Percentiles rank a stretch among this genome's conserved stretches.
Evolutionary conservation across 176 grass and related monocot genomes (phyloP).

Genomic region (Phragmites australis): DNA sequence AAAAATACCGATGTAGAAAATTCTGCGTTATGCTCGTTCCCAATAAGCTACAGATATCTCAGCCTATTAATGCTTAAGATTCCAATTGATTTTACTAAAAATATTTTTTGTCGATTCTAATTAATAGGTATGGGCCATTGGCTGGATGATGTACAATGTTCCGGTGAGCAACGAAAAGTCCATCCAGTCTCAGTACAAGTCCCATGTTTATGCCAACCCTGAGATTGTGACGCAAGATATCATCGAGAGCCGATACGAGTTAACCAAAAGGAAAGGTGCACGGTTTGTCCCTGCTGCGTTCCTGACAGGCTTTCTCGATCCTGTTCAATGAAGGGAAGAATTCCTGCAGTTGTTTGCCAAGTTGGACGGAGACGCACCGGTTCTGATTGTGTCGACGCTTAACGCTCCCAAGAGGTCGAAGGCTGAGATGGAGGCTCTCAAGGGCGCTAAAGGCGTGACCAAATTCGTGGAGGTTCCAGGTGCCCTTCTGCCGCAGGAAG

Average conservation of each 20-base stretch:
- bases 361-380: conserved; percentile 60
- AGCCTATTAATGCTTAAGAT: conserved; percentile 27
- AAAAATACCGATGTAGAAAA: conserved; percentile 1
- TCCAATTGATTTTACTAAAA: conserved; percentile 14
- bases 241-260: conserved; percentile 67
- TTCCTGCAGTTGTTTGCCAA: conserved; percentile 69
- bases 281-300: conserved; percentile 83
- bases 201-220: conserved; percentile 90
- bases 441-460: conserved; percentile 64
- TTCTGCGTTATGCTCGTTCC: background rate
- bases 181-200: conserved; percentile 93
- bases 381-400: conserved; percentile 56
- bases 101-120: background rate
- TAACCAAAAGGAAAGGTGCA: conserved; percentile 88
- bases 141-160: conserved; percentile 96
- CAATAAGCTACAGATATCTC: background rate
- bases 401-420: conserved; percentile 86
- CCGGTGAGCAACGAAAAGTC: conserved; percentile 95
- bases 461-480: conserved; percentile 86
- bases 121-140: conserved; percentile 70
- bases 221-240: conserved; percentile 77
- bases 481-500: conserved; percentile 94
- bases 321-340: conserved; percentile 81
- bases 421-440: conserved; percentile 85
- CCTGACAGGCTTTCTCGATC: conserved; percentile 84